Evolutionary conservation across 768 basidiomycete genomes (phyloP).

Genomic region (Leucogyrophana mollusca): DNA sequence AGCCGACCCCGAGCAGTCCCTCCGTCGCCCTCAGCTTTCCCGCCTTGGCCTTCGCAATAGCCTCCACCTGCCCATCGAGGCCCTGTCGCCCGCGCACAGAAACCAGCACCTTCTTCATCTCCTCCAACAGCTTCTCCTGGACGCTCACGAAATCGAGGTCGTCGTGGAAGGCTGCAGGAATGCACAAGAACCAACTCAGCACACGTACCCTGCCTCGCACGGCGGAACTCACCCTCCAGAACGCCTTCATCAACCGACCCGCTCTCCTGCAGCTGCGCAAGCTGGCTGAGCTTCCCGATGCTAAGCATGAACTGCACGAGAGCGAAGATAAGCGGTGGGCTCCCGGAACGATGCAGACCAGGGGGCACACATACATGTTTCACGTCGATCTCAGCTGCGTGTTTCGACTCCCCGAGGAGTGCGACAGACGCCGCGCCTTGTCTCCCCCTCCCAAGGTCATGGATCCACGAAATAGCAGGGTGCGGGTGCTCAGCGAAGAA

Average conservation of each 20-base stretch:
- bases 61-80: slow-evolving; percentile 67
- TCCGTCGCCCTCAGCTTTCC: slow-evolving; percentile 35
- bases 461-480: slow-evolving; percentile 79
- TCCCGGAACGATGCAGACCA: not conserved
- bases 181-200: too few relatives aligned
- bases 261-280: slow-evolving; percentile 58
- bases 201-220: too few relatives aligned
- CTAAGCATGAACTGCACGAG: slow-evolving; percentile 77
- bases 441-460: slow-evolving; percentile 71
- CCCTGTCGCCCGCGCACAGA: slow-evolving; percentile 55
- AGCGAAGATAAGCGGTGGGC: slow-evolving; percentile 7
- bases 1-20: slow-evolving; percentile 43
- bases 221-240: slow-evolving; percentile 51
- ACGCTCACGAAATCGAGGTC: slow-evolving; percentile 85
- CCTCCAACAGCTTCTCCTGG: slow-evolving; percentile 65
- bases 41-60: slow-evolving; percentile 56
- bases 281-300: slow-evolving; percentile 81
- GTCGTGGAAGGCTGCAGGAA: slow-evolving; percentile 72
- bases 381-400: slow-evolving; percentile 56
- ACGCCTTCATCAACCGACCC: slow-evolving; percentile 44
- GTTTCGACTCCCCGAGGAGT: slow-evolving; percentile 59
- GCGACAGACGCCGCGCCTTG: slow-evolving; percentile 65
- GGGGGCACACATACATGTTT: slow-evolving; percentile 64
- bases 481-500: slow-evolving; percentile 62
- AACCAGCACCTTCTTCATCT: slow-evolving; percentile 53